A percentile compares a stretch with the other conserved stretches of the same genome.
Conservation (phyloP, 495 filamentous ascomycete species). For the Astrothelium subdiscretum region DNA sequence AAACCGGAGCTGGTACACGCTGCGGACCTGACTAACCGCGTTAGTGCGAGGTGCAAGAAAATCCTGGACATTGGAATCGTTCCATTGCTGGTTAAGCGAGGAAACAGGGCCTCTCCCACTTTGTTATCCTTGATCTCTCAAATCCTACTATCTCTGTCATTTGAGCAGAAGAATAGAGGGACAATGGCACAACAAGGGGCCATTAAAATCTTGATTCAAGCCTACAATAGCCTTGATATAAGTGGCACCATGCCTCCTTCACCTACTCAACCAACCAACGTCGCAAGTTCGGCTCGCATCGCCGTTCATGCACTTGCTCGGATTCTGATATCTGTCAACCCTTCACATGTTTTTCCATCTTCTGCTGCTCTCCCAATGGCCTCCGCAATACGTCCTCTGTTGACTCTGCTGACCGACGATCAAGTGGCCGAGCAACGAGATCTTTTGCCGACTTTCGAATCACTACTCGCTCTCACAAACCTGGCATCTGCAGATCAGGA, state of each 20-base stretch:
- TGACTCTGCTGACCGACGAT: conserved; percentile 57
- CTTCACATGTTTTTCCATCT: conserved; percentile 69
- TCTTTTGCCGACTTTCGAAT: conserved; percentile 83
- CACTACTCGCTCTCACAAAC: conserved; percentile 85
- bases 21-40: conserved; percentile 60
- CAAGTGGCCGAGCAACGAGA: conserved; percentile 39
- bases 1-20: conserved; percentile 51
- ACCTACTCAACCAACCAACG: conserved; percentile 24
- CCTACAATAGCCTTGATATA: conserved; percentile 32
- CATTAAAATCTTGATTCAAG: conserved; percentile 66
- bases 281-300: conserved; percentile 38
- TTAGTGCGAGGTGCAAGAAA: conserved; percentile 60
- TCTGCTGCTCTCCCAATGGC: conserved; percentile 60
- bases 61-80: conserved; percentile 68
- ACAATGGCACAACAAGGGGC: conserved; percentile 82
- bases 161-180: conserved; percentile 58
- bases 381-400: conserved; percentile 66
- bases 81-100: conserved; percentile 57
- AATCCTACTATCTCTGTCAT: conserved; percentile 66
- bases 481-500: conserved; percentile 66
- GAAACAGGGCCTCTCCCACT: conserved; percentile 51
- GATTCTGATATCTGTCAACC: conserved; percentile 82
- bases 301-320: conserved; percentile 83
- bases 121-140: conserved; percentile 57
- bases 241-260: conserved; percentile 1